Evolutionary conservation across 371 early-diverging fungal species (phyloP).

Genomic region (Mortierella sp.): DNA sequence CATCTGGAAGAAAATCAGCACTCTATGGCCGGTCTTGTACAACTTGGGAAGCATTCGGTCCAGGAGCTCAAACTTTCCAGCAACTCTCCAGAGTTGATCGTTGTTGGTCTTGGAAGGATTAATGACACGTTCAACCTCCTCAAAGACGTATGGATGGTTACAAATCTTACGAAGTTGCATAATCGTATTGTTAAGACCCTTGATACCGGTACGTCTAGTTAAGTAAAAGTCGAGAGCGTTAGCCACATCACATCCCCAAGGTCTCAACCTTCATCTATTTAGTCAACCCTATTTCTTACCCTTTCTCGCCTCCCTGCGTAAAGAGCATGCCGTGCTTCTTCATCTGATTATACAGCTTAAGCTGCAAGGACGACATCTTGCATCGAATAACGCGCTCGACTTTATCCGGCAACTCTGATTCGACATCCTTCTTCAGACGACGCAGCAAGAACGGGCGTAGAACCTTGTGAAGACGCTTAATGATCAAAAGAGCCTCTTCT

Average conservation of each 20-base stretch:
- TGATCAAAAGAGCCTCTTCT: constrained; percentile 97
- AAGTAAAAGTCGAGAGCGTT: not conserved
- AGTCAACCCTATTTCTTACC: constrained; percentile 53
- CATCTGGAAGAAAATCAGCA: constrained; percentile 99
- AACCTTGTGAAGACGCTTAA: constrained; percentile 97
- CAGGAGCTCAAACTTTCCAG: constrained; percentile 98
- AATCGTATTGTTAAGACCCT: constrained; percentile 96
- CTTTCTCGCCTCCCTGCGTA: constrained; percentile 69
- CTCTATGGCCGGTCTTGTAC: constrained; percentile 88
- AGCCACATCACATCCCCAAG: not conserved
- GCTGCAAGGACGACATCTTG: constrained; percentile 88
- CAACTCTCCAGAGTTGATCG: constrained; percentile 77
- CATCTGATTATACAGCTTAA: constrained; percentile 84
- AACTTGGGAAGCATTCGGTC: constrained; percentile 97
- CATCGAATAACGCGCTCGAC: constrained; percentile 98
- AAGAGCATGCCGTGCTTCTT: constrained; percentile 79
- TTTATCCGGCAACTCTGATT: constrained; percentile 98
- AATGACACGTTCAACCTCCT: constrained; percentile 91
- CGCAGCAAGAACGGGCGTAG: constrained; percentile 98
- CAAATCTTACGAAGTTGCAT: constrained; percentile 99
- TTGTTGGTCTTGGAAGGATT: constrained; percentile 73
- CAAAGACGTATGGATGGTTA: constrained; percentile 99
- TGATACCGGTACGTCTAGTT: constrained; percentile 71
- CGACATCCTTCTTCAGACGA: constrained; percentile 99
- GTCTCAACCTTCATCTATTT: too few species aligned